phyloP scores from a whole-genome alignment of 2,329 filamentous ascomycete species.

The Stenocarpella maydis region DNA sequence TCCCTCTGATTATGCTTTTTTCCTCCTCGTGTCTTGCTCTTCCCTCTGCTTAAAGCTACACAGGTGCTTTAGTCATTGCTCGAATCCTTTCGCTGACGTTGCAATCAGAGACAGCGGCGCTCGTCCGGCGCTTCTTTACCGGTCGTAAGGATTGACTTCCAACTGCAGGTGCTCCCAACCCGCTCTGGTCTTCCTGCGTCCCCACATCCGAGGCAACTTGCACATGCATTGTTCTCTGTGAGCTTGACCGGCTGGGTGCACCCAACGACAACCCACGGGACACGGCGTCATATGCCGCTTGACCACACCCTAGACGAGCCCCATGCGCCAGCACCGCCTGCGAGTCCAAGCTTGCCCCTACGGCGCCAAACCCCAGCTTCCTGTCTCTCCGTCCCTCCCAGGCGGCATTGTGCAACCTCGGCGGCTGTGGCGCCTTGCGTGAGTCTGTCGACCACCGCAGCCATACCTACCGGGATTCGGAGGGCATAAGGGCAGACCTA shows the following conservation, averaged over 20 bases:
- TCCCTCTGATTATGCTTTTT: constrained; percentile 20
- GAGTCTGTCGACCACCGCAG: not conserved
- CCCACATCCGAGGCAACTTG: constrained; percentile 28
- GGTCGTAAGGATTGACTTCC: constrained; percentile 24
- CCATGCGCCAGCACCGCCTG: constrained; percentile 4
- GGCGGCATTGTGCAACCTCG: constrained; percentile 11
- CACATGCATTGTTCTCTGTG: constrained; percentile 10
- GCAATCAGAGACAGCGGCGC: constrained; percentile 31
- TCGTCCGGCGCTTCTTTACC: constrained; percentile 30
- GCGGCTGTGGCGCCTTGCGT: constrained; percentile 21
- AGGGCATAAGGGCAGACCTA: not conserved
- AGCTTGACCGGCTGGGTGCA: constrained; percentile 17
- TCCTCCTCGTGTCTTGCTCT: constrained; percentile 9
- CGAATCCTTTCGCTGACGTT: constrained; percentile 32
- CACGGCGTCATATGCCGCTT: constrained; percentile 24
- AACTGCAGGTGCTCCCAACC: constrained; percentile 22
- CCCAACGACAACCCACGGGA: constrained; percentile 16
- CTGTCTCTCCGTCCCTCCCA: not conserved
- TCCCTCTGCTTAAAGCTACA: constrained; percentile 4
- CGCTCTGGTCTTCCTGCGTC: constrained; percentile 26
- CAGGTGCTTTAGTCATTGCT: constrained; percentile 21
- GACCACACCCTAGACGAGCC: constrained; percentile 8
- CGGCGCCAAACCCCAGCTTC: constrained; percentile 8
- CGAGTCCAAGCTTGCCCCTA: constrained; percentile 19
- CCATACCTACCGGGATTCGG: not conserved